Conservation (phyloP, 2,329 filamentous ascomycete species). For the Aureobasidium uvarum region DNA sequence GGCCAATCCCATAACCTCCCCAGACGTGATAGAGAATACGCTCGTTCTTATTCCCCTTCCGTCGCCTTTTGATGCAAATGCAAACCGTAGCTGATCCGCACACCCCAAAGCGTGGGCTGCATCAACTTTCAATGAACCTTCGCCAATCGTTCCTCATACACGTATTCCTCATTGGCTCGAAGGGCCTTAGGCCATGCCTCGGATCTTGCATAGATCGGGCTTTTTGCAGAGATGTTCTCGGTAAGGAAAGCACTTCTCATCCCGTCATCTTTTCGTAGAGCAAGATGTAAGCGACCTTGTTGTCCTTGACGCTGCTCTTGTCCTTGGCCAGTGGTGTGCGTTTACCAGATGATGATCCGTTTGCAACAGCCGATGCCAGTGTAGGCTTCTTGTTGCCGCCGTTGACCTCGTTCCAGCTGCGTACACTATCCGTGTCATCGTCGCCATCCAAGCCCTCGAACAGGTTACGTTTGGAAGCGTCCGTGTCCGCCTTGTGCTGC, state of each 20-base stretch:
- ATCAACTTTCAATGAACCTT: background rate
- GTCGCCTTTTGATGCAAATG: conserved; percentile 16
- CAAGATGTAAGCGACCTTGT: conserved; percentile 94
- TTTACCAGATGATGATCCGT: conserved; percentile 49
- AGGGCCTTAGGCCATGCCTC: conserved; percentile 5
- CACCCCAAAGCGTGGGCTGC: background rate
- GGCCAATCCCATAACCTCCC: background rate
- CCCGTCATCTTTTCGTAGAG: conserved; percentile 77
- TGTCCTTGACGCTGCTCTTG: conserved; percentile 65
- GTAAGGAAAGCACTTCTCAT: conserved; percentile 24
- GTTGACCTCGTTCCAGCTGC: conserved; percentile 83
- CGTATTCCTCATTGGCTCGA: background rate
- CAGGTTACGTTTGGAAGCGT: conserved; percentile 62
- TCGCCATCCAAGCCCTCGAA: conserved; percentile 68
- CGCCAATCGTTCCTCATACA: conserved; percentile 7
- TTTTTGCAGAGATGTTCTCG: background rate
- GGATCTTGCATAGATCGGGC: background rate
- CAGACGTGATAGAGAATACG: background rate
- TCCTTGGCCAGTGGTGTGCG: conserved; percentile 54
- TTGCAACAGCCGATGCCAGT: conserved; percentile 56
- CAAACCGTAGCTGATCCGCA: conserved; percentile 1
- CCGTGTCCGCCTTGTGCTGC: conserved; percentile 57
- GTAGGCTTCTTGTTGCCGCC: conserved; percentile 49
- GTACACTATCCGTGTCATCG: conserved; percentile 52
- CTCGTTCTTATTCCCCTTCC: background rate